Conservation (phyloP, 2,329 filamentous ascomycete species). For the Ophiostoma montium region DNA sequence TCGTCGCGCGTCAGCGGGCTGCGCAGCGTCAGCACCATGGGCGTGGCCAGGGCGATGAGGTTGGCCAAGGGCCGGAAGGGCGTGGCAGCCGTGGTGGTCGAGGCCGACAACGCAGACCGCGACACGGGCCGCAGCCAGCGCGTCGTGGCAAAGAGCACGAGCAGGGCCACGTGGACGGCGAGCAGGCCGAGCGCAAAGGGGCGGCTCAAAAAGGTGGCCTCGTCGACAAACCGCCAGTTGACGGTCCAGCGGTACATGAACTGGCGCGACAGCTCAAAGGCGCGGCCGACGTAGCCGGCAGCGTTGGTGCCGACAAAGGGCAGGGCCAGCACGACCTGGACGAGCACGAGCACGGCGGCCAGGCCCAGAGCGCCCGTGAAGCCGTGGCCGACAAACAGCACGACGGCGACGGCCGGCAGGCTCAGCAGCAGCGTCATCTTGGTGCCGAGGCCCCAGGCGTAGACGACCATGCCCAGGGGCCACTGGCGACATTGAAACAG, state of each 20-base stretch:
- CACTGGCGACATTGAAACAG: slow-evolving; percentile 62
- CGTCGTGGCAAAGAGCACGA: slow-evolving; percentile 49
- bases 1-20: slow-evolving; percentile 16
- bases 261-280: slow-evolving; percentile 80
- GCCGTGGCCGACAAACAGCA: slow-evolving; percentile 63
- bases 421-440: slow-evolving; percentile 88
- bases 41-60: slow-evolving; percentile 3
- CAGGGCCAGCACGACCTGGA: slow-evolving; percentile 54
- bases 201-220: slow-evolving; percentile 59
- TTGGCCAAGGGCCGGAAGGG: neutral
- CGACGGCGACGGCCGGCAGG: slow-evolving; percentile 63
- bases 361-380: slow-evolving; percentile 50
- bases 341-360: slow-evolving; percentile 55
- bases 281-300: slow-evolving; percentile 59
- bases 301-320: slow-evolving; percentile 58
- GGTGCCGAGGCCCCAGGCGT: slow-evolving; percentile 68
- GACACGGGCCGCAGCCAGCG: slow-evolving; percentile 58
- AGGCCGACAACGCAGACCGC: slow-evolving; percentile 29
- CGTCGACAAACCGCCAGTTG: slow-evolving; percentile 93
- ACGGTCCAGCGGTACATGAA: slow-evolving; percentile 99
- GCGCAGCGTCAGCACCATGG: neutral
- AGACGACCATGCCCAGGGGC: slow-evolving; percentile 58
- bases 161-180: slow-evolving; percentile 46
- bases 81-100: too few relatives aligned
- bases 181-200: slow-evolving; percentile 56